Base-by-base conservation (phyloP, 2,329 filamentous ascomycete genomes). In the Plectosphaerella plurivora region DNA sequence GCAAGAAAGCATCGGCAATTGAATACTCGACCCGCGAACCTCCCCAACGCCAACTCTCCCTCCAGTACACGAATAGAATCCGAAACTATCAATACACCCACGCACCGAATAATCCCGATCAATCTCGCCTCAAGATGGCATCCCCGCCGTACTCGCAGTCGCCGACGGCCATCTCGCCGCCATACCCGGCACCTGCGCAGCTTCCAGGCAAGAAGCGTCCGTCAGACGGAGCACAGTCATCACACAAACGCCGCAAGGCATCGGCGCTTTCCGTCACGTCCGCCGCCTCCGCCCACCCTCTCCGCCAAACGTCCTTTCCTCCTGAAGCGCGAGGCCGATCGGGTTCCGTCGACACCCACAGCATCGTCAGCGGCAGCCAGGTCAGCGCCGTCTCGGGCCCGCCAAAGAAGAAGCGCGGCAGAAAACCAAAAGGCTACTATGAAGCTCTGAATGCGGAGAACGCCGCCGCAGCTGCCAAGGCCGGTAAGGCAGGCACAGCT, bases 301-400 rank as follows among this genome's bases (percentile, higher is more conserved):
- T 94, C 2, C 87, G 89, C 39, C 88, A 91, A 63, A 92, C 90
- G 5, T 91, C 88, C 0, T 94, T 91, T 63, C 87, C 88, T 0
- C 88, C 88, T 24, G 86, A 82, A 51, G 69, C 68, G 35, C 68
- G 75, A 20, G 83, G 81, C 3, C 81, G 86, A 15, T 89, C 86
- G 0, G 87, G 87, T 0, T 88, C 83, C 2, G 74, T 84, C 49
- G 86, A 88, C 53, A 77, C 71, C 9, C 72, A 75, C 51, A 84
- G 80, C 37, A 73, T 83, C 45, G 78, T 85, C 15, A 83, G 83
- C 56, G 84, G 83, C 33, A 85, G 82, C 47, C 79, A 79, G 46
- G 76, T 78, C 56, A 80, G 78, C 65, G 70, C 65, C 18, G 69
- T 63, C 3, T 66, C 67, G 11, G 63, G 66, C 50, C 53, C 67